Base-by-base conservation (phyloP, 2,329 filamentous ascomycete species). In the Calonectria leucothoes region DNA sequence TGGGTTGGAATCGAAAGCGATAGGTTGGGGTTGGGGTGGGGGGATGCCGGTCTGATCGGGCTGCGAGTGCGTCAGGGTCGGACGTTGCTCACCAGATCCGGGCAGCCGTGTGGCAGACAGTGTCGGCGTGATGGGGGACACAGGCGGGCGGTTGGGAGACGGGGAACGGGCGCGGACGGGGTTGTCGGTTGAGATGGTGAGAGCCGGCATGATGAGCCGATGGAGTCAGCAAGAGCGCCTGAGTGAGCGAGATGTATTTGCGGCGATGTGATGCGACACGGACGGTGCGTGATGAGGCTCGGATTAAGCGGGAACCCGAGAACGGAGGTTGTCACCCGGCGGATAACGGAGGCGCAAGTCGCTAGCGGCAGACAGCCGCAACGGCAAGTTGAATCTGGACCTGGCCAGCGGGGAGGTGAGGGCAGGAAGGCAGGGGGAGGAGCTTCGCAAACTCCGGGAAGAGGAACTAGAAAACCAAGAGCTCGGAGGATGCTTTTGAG, bases 1-100 rank as follows among this genome's bases (percentile, higher is more conserved):
- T 10, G 95, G 93, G 81, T 98, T 98, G 69, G 86, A 84, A 76
- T 90, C 88, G 74, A 93, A 91, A 78, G 89, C 87, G 72, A 93
- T 87, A 55, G 90, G 87, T 48, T 87, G 84, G 0, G 88, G 88
- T 3, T 86, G 85, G 5, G 89, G 89, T 2, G 89, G 87, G 1
- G 85, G 81, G 42, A 88, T 84, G 45, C 83, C 82, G 27, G 78
- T 82, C 73, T 86, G 86, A 27, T 82, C 81, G 10, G 84, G 82
- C 72, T 89, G 87, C 25, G 83, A 82, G 78, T 91, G 89, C 10
- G 88, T 86, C 70, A 88, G 85, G 81, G 81, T 31, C 83, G 80
- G 78, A 69, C 52, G 81, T 76, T 68, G 55, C 76, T 37, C 59
- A 39, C 71, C 66, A 33, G 71, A 69, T 55, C 75, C 74, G 25